Base-by-base conservation (phyloP, 2,329 filamentous ascomycete genomes). In the Hypoxylon sp. region DNA sequence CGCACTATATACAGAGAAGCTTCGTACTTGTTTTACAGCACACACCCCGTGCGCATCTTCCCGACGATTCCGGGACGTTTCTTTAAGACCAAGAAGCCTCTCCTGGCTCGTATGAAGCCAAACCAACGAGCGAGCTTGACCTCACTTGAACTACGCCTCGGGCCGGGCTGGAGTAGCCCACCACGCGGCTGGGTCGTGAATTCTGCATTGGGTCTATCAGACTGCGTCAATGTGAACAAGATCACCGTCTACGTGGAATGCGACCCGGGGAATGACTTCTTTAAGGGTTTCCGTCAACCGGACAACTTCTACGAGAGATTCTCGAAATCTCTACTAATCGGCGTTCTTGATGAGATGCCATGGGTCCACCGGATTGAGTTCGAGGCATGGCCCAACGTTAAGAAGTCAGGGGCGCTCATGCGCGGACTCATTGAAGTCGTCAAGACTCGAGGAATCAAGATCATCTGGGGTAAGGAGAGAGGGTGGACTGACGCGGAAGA, bases 261-360 rank as follows among this genome's bases (percentile, higher is more conserved):
- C 70, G 92, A 94, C 74, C 91, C 92, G 0, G 91, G 89, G 58
- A 86, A 91, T 72, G 84, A 83, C 29, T 81, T 89, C 19, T 93
- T 92, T 73, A 86, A 87, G 60, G 91, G 91, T 0, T 94, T 91
- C 74, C 86, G 91, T 13, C 85, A 86, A 26, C 84, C 85, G 1
- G 86, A 90, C 26, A 87, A 90, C 1, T 93, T 92, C 70, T 94
- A 93, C 75, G 92, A 93, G 66, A 79, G 78, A 4, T 94, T 94
- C 74, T 90, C 87, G 26, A 81, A 84, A 10, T 80, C 82, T 1
- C 79, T 94, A 29, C 76, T 94, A 5, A 78, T 80, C 3, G 83
- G 81, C 6, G 84, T 94, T 2, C 75, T 94, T 1, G 80, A 82
- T 1, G 84, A 84, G 60, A 79, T 92, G 63, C 88, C 90, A 0